Evolutionary conservation across 2,329 filamentous ascomycete species (phyloP).

Genomic region (Nakataea oryzae): DNA sequence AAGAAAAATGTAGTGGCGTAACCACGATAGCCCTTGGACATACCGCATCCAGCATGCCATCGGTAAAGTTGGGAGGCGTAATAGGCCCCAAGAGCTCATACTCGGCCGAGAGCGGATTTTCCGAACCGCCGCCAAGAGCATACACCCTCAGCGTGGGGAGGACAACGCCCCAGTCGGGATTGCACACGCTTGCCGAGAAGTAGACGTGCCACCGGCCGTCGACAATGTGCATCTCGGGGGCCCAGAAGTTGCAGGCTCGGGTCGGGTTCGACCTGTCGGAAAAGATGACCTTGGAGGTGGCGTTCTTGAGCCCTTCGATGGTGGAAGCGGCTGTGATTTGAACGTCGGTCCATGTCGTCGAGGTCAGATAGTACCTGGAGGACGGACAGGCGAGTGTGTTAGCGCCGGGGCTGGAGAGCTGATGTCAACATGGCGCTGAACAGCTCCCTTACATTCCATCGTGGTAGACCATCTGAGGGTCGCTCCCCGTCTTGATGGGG

Average conservation of each 20-base stretch:
- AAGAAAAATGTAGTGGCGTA: constrained; percentile 3
- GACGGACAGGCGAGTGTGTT: not conserved
- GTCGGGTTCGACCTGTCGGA: constrained; percentile 5
- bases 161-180: constrained; percentile 8
- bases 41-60: constrained; percentile 10
- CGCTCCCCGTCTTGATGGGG: not conserved
- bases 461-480: not conserved
- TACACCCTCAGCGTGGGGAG: constrained; percentile 9
- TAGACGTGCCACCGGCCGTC: constrained; percentile 11
- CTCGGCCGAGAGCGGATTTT: constrained; percentile 5
- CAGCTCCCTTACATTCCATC: not conserved
- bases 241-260: constrained; percentile 9
- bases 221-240: constrained; percentile 9
- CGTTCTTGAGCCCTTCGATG: constrained; percentile 11
- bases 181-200: constrained; percentile 9
- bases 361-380: constrained; percentile 8
- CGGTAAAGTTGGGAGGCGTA: constrained; percentile 7
- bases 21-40: not conserved
- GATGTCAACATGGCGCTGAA: too few species aligned
- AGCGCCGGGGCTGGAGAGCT: too few species aligned
- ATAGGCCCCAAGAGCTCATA: constrained; percentile 8
- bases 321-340: constrained; percentile 8
- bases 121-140: constrained; percentile 7
- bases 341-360: constrained; percentile 11
- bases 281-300: constrained; percentile 6